Evolutionary conservation across 1,139 yeast genomes (phyloP).

Genomic region (Debaryomyces singareniensis): DNA sequence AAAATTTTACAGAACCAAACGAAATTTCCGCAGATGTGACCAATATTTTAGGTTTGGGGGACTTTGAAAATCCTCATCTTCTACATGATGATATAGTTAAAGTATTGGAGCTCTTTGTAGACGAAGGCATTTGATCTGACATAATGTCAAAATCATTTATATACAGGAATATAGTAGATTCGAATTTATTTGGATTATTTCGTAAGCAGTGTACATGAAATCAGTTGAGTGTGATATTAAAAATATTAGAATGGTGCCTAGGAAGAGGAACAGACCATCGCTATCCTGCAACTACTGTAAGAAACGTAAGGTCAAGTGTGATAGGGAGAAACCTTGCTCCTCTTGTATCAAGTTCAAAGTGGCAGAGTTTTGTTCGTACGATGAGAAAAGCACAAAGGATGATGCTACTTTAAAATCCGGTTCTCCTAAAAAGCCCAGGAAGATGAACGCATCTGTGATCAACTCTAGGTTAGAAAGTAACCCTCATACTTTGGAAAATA

Average conservation of each 20-base stretch:
- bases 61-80: conserved; percentile 7
- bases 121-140: too few species aligned
- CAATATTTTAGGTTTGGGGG: conserved; percentile 1
- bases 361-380: conserved; percentile 22
- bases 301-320: conserved; percentile 33
- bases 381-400: too few species aligned
- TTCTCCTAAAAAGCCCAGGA: too few species aligned
- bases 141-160: too few species aligned
- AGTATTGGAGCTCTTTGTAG: conserved; percentile 35
- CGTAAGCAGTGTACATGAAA: not conserved
- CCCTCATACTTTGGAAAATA: too few species aligned
- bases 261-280: conserved; percentile 23
- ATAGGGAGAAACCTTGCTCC: conserved; percentile 22
- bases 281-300: conserved; percentile 36
- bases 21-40: too few species aligned
- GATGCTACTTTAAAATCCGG: too few species aligned
- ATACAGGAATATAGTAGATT: too few species aligned
- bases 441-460: too few species aligned
- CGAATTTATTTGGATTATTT: too few species aligned
- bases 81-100: conserved; percentile 32
- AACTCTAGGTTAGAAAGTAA: too few species aligned
- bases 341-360: conserved; percentile 24
- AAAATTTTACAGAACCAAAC: too few species aligned
- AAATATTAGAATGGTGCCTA: conserved; percentile 1
- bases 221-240: not conserved